Evolutionary conservation across 805 yeast species (phyloP).

Genomic region (Kodamaea jinghongensis): DNA sequence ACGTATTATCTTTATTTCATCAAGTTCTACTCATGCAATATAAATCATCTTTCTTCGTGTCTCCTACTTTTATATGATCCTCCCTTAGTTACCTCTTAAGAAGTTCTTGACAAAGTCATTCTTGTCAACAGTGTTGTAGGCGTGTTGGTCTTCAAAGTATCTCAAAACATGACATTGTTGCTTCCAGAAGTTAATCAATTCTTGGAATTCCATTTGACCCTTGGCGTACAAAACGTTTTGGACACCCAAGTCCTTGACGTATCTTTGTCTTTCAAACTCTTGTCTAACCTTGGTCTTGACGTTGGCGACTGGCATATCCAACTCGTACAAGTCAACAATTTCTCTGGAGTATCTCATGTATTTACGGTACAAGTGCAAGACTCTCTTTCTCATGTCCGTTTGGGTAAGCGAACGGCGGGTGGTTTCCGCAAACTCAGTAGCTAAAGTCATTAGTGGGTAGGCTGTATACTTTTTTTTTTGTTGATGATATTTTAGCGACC

Average conservation of each 20-base stretch:
- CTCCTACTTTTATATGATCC: not conserved
- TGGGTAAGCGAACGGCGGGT: constrained; percentile 63
- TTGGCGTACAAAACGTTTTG: constrained; percentile 70
- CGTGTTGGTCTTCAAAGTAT: constrained; percentile 68
- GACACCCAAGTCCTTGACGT: constrained; percentile 61
- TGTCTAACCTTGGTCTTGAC: constrained; percentile 84
- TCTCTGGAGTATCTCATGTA: constrained; percentile 62
- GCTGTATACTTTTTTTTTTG: constrained; percentile 5
- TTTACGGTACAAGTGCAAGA: constrained; percentile 69
- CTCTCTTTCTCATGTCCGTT: constrained; percentile 60
- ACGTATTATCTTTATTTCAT: no score
- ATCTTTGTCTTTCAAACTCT: constrained; percentile 84
- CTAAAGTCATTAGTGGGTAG: constrained; percentile 47
- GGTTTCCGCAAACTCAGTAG: constrained; percentile 84
- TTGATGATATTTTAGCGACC: constrained; percentile 9
- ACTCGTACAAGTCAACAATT: constrained; percentile 62
- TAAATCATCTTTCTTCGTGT: constrained; percentile 1
- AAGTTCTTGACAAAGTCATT: constrained; percentile 71
- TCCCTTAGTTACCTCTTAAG: constrained; percentile 53
- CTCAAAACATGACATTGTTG: constrained; percentile 82
- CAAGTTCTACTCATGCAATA: constrained; percentile 6
- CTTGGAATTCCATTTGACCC: constrained; percentile 91
- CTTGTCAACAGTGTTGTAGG: constrained; percentile 52
- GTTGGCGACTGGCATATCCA: constrained; percentile 74
- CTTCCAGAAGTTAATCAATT: constrained; percentile 85